Base-by-base conservation (phyloP, 2,329 filamentous ascomycete genomes). In the Penicillium decumbens region DNA sequence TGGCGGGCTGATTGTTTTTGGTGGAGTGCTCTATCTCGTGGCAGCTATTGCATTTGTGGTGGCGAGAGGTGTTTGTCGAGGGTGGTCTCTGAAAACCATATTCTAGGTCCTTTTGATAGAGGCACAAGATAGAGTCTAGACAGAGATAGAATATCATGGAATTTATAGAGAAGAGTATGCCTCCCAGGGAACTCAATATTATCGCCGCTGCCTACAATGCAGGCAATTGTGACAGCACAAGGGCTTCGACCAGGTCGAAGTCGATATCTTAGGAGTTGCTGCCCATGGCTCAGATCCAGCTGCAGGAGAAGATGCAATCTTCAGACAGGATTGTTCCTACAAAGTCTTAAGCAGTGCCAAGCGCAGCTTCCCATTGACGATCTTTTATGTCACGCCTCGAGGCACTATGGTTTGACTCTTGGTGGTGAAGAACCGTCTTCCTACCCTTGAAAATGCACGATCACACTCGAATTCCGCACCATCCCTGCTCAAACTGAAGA, bases 381-480 rank as follows among this genome's bases (percentile, higher is more conserved):
- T 15, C 54, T 58, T 0, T 52, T 73, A 2, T 76, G 72, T 0
- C 66, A 61, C 7, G 72, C 69, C 4, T 74, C 69, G 2, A 60
- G 79, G 3, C 78, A 80, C 41, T 76, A 74, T 4, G 74, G 74
- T 0, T 51, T 76, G 5, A 75, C 80, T 38, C 68, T 67, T 10
- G 77, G 78, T 1, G 77, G 78, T 0, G 75, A 80, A 46, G 79
- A 80, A 43, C 64, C 68, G 0, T 77, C 77, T 0, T 79, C 75
- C 0, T 81, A 81, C 43, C 77, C 77, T 0, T 73, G 69, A 0
- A 63, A 64, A n/a, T 79, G 77, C 60, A 76, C 67, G 0, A 64
- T 80, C 15, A 72, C 70, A 0, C 43, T 80, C 1, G 78, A 81
- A 51, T 70, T 75, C 5, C 72, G 78, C 6, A 80, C 76, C 0